Evolutionary conservation across 2,329 filamentous ascomycete genomes (phyloP).

Genomic region (Calonectria fujianensis): DNA sequence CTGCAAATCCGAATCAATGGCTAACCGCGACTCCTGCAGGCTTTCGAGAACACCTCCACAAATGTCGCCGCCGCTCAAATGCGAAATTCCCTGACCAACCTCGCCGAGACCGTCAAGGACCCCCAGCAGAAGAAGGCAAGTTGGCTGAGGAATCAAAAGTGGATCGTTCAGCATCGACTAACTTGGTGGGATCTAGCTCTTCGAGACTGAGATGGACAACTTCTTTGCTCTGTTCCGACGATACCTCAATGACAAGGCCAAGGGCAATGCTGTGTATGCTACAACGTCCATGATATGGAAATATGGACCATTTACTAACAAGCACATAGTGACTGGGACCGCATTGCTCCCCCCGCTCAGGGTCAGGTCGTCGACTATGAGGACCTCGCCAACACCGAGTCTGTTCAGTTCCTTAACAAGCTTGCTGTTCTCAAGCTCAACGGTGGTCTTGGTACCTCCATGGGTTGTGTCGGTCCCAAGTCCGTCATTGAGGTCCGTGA

Average conservation of each 20-base stretch:
- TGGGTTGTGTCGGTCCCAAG: constrained; percentile 99
- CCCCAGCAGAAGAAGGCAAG: constrained; percentile 87
- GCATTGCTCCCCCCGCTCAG: constrained; percentile 93
- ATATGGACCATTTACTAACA: constrained; percentile 46
- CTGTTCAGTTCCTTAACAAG: constrained; percentile 96
- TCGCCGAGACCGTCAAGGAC: constrained; percentile 92
- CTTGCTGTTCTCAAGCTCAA: constrained; percentile 99
- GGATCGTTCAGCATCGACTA: constrained; percentile 22
- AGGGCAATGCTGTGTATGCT: constrained; percentile 89
- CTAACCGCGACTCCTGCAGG: constrained; percentile 72
- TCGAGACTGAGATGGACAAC: constrained; percentile 99
- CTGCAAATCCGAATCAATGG: constrained; percentile 33
- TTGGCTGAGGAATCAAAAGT: constrained; percentile 24
- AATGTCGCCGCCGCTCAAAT: constrained; percentile 99
- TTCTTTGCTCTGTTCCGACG: constrained; percentile 99
- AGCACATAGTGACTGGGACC: constrained; percentile 88
- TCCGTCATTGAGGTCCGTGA: constrained; percentile 99
- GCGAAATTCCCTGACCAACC: constrained; percentile 96
- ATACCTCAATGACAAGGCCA: constrained; percentile 99
- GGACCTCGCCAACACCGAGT: constrained; percentile 90
- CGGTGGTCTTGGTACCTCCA: constrained; percentile 98
- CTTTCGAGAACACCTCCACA: constrained; percentile 99
- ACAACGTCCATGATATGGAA: constrained; percentile 31
- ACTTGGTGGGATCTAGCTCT: constrained; percentile 75
- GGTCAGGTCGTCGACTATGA: constrained; percentile 97